A percentile compares a stretch with the other conserved stretches of the same genome.
Evolutionary conservation across 2,329 filamentous ascomycete species (phyloP).

Genomic region (Paecilomyces sp.): DNA sequence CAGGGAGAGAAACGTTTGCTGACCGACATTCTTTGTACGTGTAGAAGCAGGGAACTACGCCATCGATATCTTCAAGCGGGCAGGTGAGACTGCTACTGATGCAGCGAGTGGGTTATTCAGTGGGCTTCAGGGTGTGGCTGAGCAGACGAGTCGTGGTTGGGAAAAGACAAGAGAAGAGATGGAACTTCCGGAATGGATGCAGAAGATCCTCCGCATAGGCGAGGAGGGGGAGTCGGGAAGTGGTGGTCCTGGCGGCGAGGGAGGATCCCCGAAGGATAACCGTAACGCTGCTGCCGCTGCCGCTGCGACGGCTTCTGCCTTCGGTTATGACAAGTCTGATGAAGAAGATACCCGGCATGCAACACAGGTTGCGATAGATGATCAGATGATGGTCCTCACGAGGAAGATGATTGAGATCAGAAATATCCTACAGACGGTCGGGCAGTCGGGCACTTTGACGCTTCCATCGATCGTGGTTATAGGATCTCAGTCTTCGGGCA

Average conservation of each 20-base stretch:
- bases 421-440: slow-evolving; percentile 81
- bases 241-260: slow-evolving; percentile 35
- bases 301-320: slow-evolving; percentile 65
- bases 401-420: slow-evolving; percentile 99
- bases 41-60: slow-evolving; percentile 69
- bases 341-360: slow-evolving; percentile 54
- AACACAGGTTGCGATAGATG: slow-evolving; percentile 70
- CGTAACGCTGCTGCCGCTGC: slow-evolving; percentile 53
- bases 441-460: slow-evolving; percentile 80
- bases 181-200: slow-evolving; percentile 70
- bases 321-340: slow-evolving; percentile 64
- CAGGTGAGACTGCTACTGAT: slow-evolving; percentile 62
- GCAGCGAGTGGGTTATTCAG: slow-evolving; percentile 65
- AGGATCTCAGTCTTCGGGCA: slow-evolving; percentile 94
- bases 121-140: slow-evolving; percentile 65
- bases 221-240: slow-evolving; percentile 51
- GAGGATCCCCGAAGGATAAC: slow-evolving; percentile 49
- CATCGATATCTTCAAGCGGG: slow-evolving; percentile 65
- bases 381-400: slow-evolving; percentile 99
- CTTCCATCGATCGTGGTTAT: slow-evolving; percentile 98
- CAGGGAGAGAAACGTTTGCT: neutral
- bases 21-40: slow-evolving; percentile 1
- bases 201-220: slow-evolving; percentile 59
- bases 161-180: slow-evolving; percentile 73
- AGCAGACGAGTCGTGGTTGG: slow-evolving; percentile 75